Percentiles rank a stretch among this genome's conserved stretches.
These are phyloP conservation scores for Amaranthus hypochondriacus DNA, from an alignment of 148 eudicot species.

Conservation along the genomic window DNA sequence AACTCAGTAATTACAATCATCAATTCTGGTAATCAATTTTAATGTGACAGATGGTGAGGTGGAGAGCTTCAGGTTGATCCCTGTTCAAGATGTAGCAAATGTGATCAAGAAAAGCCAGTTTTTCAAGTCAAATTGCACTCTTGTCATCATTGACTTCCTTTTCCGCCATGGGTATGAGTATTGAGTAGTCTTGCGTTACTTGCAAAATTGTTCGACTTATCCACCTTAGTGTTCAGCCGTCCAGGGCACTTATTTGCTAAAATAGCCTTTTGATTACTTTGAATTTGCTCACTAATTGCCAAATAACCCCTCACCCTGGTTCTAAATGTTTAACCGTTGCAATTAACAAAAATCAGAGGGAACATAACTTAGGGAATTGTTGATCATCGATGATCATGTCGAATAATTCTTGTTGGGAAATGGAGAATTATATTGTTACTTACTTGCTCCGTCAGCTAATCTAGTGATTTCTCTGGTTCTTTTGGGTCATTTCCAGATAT, in stretches of 20 bases:
- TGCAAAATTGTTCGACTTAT: not conserved
- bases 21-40: not conserved
- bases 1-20: too few relatives aligned
- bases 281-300: not conserved
- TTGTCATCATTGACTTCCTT: slow-evolving; percentile 94
- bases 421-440: not conserved
- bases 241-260: not conserved
- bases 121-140: slow-evolving; percentile 78
- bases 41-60: slow-evolving; percentile 78
- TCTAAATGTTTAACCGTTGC: too few relatives aligned
- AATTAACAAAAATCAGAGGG: too few relatives aligned
- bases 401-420: too few relatives aligned
- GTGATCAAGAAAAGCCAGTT: slow-evolving; percentile 47
- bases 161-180: slow-evolving; percentile 78
- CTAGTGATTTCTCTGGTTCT: not conserved
- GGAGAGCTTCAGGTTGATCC: slow-evolving; percentile 76
- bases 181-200: not conserved
- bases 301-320: not conserved
- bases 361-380: too few relatives aligned
- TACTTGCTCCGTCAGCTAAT: not conserved
- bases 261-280: not conserved
- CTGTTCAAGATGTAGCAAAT: slow-evolving; percentile 53
- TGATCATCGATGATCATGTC: too few relatives aligned
- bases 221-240: not conserved
- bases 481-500: slow-evolving; percentile 40